These are phyloP conservation scores for Kluyveromyces nonfermentans DNA, from an alignment of 805 yeast species.

Conservation along the genomic window DNA sequence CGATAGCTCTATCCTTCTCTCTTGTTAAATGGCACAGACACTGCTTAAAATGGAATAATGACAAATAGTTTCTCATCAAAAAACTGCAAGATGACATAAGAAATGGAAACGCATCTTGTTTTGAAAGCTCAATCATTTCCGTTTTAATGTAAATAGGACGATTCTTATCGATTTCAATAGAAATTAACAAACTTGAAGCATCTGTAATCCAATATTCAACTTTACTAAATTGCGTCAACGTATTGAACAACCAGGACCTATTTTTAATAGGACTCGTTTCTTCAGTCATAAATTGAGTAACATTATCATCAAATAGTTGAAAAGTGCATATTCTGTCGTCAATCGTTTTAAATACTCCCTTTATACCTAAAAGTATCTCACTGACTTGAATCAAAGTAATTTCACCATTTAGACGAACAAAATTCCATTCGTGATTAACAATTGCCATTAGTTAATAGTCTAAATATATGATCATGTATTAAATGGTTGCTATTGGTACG, in stretches of 20 bases:
- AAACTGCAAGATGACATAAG: not conserved
- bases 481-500: too few relatives aligned
- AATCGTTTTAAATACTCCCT: not conserved
- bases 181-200: not conserved
- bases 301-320: not conserved
- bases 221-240: too few relatives aligned
- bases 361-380: not conserved
- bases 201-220: not conserved
- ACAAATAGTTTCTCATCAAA: not conserved
- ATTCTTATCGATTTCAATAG: not conserved
- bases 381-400: not conserved
- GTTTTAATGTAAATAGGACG: not conserved
- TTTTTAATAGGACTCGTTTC: not conserved
- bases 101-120: not conserved
- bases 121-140: not conserved
- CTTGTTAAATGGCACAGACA: slow-evolving; percentile 8
- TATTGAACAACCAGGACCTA: not conserved
- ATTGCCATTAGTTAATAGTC: not conserved
- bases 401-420: not conserved
- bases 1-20: slow-evolving; percentile 27
- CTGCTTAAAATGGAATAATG: slow-evolving; percentile 12
- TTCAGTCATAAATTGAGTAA: not conserved
- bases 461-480: not conserved
- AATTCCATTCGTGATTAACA: not conserved
- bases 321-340: not conserved